Percentiles rank a stretch among this genome's conserved stretches.
Evolutionary conservation across 352 stramenopile genomes (phyloP).

Genomic region (Blastocystis sp.): DNA sequence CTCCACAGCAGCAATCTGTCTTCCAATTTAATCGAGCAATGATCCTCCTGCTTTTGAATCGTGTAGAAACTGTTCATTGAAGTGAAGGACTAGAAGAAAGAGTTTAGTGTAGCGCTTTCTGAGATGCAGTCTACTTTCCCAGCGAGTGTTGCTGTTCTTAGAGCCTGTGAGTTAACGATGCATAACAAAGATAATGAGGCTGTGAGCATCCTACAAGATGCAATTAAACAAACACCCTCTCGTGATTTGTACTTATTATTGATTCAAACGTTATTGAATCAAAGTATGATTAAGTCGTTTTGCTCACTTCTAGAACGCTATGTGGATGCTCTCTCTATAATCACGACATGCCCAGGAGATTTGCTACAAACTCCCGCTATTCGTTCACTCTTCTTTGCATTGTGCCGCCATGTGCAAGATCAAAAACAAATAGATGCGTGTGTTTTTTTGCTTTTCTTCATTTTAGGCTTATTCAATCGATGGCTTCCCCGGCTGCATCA

Average conservation of each 20-base stretch:
- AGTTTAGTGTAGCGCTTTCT: neutral
- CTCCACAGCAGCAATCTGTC: neutral
- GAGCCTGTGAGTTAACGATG: neutral
- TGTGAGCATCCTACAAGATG: neutral
- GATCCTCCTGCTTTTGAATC: conserved; percentile 26
- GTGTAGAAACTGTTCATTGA: neutral
- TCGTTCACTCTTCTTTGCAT: conserved; percentile 31
- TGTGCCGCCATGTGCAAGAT: conserved; percentile 44
- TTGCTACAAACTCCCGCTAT: neutral
- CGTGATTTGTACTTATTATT: conserved; percentile 7
- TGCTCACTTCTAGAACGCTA: neutral
- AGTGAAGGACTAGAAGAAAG: conserved; percentile 2
- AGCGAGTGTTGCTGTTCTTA: neutral
- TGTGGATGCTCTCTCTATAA: neutral
- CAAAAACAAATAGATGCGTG: neutral
- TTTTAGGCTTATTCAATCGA: neutral
- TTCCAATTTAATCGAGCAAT: conserved; percentile 29
- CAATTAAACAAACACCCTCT: neutral
- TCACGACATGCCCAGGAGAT: neutral
- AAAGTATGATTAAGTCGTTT: neutral
- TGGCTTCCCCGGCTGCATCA: neutral
- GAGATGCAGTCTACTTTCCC: neutral
- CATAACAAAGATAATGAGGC: conserved; percentile 24
- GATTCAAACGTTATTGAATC: conserved; percentile 14
- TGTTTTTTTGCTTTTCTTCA: neutral